A percentile compares a stretch with the other conserved stretches of the same genome.
phyloP scores from a whole-genome alignment of 257 asterid genomes.

The Solanum appendiculatum region DNA sequence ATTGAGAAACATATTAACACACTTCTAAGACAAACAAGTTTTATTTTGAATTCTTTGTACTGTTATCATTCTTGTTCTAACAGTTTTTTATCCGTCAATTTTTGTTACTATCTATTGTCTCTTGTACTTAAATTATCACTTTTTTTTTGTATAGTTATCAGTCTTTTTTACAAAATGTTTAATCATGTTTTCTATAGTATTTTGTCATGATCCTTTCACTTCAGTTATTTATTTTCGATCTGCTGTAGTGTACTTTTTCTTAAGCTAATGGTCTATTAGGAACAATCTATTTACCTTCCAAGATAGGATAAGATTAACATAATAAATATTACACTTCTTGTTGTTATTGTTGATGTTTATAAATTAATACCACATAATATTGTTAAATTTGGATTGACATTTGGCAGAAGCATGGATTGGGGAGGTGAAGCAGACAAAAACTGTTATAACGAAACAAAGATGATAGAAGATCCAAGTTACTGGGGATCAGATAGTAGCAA shows the following conservation, averaged over 20 bases:
- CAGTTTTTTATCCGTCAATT: too few relatives aligned
- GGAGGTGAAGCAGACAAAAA: slow-evolving; percentile 40
- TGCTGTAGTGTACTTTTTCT: background rate
- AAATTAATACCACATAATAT: background rate
- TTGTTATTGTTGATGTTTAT: background rate
- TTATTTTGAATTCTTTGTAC: too few relatives aligned
- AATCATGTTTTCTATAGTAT: background rate
- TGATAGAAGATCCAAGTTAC: slow-evolving; percentile 28
- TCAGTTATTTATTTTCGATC: background rate
- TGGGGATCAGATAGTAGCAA: slow-evolving; percentile 44
- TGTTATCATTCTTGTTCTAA: too few relatives aligned
- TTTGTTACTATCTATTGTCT: too few relatives aligned
- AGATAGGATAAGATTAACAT: rapidly evolving
- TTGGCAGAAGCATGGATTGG: slow-evolving; percentile 26
- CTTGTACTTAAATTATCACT: too few relatives aligned
- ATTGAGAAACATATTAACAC: background rate
- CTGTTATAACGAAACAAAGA: slow-evolving; percentile 48
- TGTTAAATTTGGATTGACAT: background rate
- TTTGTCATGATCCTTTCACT: background rate
- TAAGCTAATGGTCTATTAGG: background rate
- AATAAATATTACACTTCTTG: background rate
- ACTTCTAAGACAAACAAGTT: too few relatives aligned
- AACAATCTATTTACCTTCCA: background rate
- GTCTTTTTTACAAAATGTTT: background rate
- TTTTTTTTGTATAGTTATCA: too few relatives aligned